Base-by-base conservation (phyloP, 257 asterid species). In the Solanum bulbocastanum region DNA sequence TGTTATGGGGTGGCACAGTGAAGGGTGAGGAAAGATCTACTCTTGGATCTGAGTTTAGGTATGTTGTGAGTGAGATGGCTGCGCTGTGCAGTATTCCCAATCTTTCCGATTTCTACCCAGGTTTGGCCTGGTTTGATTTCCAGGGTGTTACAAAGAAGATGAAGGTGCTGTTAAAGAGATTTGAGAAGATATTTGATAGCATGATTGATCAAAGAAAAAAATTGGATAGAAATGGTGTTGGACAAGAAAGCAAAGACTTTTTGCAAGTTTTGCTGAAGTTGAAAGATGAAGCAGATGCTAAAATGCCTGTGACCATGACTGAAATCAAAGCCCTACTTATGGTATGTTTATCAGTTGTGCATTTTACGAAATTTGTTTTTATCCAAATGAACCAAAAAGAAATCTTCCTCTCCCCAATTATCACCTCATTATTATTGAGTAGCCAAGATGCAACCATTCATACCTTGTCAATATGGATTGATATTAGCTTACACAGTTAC, bases 1-100 rank as follows among this genome's bases (percentile, higher is more conserved):
- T 96, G 98, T 8, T 96, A 83, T 96, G 98, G 98, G 98, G 98
- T 10, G 96, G 96, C 5, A 90, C 94, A 4, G 90, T 94, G 75
- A 75, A 88, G 90, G 98, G 93, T 22, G 92, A 79, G 42, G 94
- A 94, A 39, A 52, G 62, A 52, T 23, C 62, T 52, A 52, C 8
- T 52, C 62, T 52, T 52, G 62, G 62, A 7, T 6, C 23, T 16
- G 62, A 52, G 62, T 52, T 52, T 52, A 52, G 62, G 62, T 16
- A 52, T 52, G 62, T 52, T 16, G 62, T 52, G 23, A 52, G 23
- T 52, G 62, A 52, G 23, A 52, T 52, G 62, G 23, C 62, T 6
- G 62, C 10, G 62, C 62, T 52, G 23, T 52, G 62, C 62, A 52
- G 60, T 52, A 52, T 16, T 52, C 62, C 62, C 23, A 52, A 52